Evolutionary conservation across 768 basidiomycete species (phyloP), one percentile per base, ranked within the genome.

Genomic region (Leccinum arenicola): DNA sequence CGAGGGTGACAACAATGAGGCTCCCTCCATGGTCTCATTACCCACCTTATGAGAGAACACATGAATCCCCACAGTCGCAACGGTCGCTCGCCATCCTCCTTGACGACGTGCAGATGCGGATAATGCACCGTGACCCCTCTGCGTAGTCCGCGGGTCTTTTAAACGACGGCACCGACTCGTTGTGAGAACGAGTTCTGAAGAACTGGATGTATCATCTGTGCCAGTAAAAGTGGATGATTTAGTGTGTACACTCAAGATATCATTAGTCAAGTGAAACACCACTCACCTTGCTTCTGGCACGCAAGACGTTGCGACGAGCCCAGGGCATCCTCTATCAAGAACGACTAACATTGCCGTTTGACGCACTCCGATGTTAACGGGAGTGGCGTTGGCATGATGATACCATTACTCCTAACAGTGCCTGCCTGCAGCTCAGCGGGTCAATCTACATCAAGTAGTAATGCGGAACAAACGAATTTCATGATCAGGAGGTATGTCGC

Each of bases 121-220:
- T 89, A 88, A 72, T 98, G 98, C 6, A n/a, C 36, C 15, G 9
- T n/a, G 4, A 89, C 86, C 12, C 95, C 94, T 40, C 94, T 83
- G 51, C 96, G 88, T 82, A 93, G 84, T 76, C 98, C 97, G n/a
- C 97, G 83, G 17, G 89, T 92, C 78, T 98, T 98, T 75, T 92
- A 90, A 58, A 99, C 77, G 68, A 99, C 84, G 1, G 93, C 93
- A 66, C 92, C 96, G 66, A 98, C 82, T 8, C 97, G 88, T 70
- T 97, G 90, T n/a, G 89, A 93, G 84, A 98, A 97, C 0, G 88
- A 79, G 70, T 98, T 98, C 40, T 97, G 95, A 6, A 98, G 83
- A 2, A 86, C 68, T 1, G 92, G 93, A 99, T 0, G 80, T 1
- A 93, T 96, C 47, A 83, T 88, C 94, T 95, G 64, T 6, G 52